Conservation (phyloP, 352 stramenopile genomes). For the Phytophthora pluvialis region DNA sequence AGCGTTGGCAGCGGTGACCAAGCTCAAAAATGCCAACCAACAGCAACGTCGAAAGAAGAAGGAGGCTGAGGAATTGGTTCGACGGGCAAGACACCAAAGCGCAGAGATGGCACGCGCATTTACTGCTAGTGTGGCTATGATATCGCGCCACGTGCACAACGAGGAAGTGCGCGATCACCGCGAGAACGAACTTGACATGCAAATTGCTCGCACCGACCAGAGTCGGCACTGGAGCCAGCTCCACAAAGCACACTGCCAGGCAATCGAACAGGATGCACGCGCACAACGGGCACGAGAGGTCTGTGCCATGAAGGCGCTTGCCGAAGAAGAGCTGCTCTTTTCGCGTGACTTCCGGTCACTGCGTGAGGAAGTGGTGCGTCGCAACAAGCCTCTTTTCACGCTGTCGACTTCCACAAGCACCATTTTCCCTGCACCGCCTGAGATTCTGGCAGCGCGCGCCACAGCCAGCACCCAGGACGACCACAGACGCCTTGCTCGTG, state of each 20-base stretch:
- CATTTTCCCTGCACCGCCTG: constrained; percentile 64
- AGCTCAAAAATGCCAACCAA: constrained; percentile 42
- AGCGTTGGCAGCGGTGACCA: constrained; percentile 30
- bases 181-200: constrained; percentile 43
- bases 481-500: constrained; percentile 42
- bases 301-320: constrained; percentile 62
- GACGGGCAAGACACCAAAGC: constrained; percentile 46
- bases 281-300: constrained; percentile 49
- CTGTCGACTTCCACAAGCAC: constrained; percentile 77
- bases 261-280: constrained; percentile 51
- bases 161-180: constrained; percentile 63
- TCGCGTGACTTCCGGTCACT: constrained; percentile 45
- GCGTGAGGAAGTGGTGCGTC: constrained; percentile 54
- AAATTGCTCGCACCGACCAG: constrained; percentile 54
- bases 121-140: constrained; percentile 74
- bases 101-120: constrained; percentile 67
- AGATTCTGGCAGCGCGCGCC: constrained; percentile 68
- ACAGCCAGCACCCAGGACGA: constrained; percentile 56
- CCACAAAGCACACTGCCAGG: constrained; percentile 62
- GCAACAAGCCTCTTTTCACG: constrained; percentile 56
- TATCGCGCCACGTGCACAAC: constrained; percentile 75
- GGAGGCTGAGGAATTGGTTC: constrained; percentile 32
- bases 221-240: constrained; percentile 53
- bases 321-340: constrained; percentile 57
- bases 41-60: constrained; percentile 40